These are phyloP conservation scores for Piromyces finnis DNA, from an alignment of 192 early-diverging fungal species.

Conservation along the genomic window DNA sequence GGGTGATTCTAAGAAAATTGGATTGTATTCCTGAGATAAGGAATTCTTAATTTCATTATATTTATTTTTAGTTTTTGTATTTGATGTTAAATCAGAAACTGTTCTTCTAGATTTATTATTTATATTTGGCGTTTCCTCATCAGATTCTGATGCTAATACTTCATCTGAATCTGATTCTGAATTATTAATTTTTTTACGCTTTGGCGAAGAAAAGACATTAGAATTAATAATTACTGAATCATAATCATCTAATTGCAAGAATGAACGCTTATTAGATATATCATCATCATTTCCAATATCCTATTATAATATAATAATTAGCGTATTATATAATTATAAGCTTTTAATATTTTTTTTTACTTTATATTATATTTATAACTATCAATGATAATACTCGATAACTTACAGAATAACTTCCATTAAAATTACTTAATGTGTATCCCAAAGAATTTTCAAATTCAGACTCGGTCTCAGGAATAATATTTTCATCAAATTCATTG, in stretches of 20 bases:
- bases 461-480: not conserved
- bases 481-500: not conserved
- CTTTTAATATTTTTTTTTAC: not conserved
- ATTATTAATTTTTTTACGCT: not conserved
- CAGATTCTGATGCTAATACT: not conserved
- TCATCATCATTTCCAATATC: not conserved
- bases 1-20: not conserved
- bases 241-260: not conserved
- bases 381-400: too few species aligned
- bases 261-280: not conserved
- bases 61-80: not conserved
- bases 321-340: too few species aligned
- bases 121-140: not conserved
- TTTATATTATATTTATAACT: not conserved
- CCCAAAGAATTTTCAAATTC: not conserved
- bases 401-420: not conserved
- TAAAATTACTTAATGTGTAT: not conserved
- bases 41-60: not conserved
- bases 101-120: not conserved
- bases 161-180: not conserved
- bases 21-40: not conserved
- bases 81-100: not conserved
- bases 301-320: too few species aligned
- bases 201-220: not conserved
- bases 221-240: not conserved